Evolutionary conservation across 306 rosid species (phyloP).

Genomic region (Macrotyloma uniflorum): DNA sequence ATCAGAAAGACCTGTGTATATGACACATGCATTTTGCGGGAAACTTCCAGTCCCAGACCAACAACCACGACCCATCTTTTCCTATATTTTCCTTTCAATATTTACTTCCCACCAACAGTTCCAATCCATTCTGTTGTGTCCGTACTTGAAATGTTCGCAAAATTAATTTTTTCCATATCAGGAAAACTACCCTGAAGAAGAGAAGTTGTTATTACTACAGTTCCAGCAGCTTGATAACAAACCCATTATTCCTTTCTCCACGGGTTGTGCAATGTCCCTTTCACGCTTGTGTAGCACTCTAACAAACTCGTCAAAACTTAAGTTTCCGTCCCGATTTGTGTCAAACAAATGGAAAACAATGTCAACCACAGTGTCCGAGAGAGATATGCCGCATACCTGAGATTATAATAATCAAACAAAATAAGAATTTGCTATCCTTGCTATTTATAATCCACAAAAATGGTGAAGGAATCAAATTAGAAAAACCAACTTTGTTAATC

Average conservation of each 20-base stretch:
- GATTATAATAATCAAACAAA: constrained; percentile 29
- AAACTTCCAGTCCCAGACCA: neutral
- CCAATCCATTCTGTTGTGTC: constrained; percentile 12
- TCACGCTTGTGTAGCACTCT: constrained; percentile 66
- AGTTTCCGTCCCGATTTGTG: constrained; percentile 64
- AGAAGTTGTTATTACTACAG: constrained; percentile 25
- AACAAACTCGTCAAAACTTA: constrained; percentile 69
- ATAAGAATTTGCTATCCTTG: neutral
- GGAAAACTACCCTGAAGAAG: constrained; percentile 34
- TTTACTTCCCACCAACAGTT: neutral
- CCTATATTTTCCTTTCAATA: neutral
- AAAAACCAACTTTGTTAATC: neutral
- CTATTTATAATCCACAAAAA: neutral
- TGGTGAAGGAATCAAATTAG: neutral
- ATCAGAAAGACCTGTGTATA: neutral
- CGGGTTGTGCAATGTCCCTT: constrained; percentile 67
- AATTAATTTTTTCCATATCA: constrained; percentile 12
- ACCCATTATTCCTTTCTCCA: constrained; percentile 59
- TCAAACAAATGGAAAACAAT: constrained; percentile 83
- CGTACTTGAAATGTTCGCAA: neutral
- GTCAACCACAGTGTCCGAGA: constrained; percentile 64
- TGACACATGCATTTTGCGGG: neutral
- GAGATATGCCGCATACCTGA: constrained; percentile 77
- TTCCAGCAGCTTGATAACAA: constrained; percentile 50
- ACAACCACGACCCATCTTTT: neutral